These are phyloP conservation scores for Xerocomus tenax DNA, from an alignment of 1,284 basidiomycete species.

Conservation along the genomic window DNA sequence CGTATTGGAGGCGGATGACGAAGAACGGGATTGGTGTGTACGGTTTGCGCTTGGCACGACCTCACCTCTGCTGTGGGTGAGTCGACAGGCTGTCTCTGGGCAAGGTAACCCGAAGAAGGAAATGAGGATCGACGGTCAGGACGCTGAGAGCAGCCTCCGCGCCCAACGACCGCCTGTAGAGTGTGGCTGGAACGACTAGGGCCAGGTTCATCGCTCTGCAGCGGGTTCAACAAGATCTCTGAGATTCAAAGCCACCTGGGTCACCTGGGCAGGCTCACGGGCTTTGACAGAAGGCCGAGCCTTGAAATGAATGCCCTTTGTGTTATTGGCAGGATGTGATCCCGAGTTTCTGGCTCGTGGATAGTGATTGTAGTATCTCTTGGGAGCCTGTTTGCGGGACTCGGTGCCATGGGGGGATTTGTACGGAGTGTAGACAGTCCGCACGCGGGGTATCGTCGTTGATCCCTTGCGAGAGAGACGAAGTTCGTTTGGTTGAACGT, in stretches of 20 bases:
- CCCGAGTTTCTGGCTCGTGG: background rate
- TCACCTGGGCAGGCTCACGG: conserved; percentile 9
- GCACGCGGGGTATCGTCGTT: conserved; percentile 29
- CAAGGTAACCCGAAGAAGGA: background rate
- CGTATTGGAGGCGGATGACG: background rate
- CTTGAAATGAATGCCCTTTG: background rate
- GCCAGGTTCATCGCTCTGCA: conserved; percentile 10
- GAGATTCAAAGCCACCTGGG: background rate
- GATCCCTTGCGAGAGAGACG: conserved; percentile 33
- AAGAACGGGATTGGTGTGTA: background rate
- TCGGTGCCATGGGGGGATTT: too few relatives aligned
- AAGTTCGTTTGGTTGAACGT: conserved; percentile 39
- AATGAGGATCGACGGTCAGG: background rate
- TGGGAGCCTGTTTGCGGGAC: too few relatives aligned
- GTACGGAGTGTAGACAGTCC: background rate
- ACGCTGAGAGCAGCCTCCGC: background rate
- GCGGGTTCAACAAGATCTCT: conserved; percentile 6
- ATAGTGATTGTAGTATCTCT: conserved; percentile 1
- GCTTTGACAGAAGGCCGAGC: background rate
- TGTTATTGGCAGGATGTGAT: background rate
- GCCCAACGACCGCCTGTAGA: background rate
- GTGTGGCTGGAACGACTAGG: conserved; percentile 5
- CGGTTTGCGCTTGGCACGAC: background rate
- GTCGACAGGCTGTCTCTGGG: background rate
- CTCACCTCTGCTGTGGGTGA: background rate